Conservation (phyloP, 2,329 filamentous ascomycete genomes). For the Davidsoniella neocaledoniae region DNA sequence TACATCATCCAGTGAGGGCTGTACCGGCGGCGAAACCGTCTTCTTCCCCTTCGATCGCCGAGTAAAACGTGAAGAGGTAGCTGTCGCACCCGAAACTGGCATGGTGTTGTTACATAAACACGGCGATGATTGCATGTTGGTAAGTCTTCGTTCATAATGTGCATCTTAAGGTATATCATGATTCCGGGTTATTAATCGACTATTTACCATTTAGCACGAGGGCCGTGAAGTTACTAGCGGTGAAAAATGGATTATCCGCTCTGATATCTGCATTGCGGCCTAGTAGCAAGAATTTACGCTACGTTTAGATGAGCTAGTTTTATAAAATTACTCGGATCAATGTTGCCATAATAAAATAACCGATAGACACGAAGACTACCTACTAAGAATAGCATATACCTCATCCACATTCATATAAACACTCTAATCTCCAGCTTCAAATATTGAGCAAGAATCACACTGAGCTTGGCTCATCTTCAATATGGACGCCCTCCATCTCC, state of each 20-base stretch:
- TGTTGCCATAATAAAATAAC: no score
- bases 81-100: conserved; percentile 63
- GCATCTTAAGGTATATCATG: not conserved
- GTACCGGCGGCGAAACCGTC: conserved; percentile 73
- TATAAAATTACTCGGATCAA: no score
- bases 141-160: conserved; percentile 22
- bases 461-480: not conserved
- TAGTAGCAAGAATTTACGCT: no score
- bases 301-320: no score
- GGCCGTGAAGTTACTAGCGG: conserved; percentile 61
- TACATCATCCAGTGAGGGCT: conserved; percentile 57
- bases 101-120: conserved; percentile 78
- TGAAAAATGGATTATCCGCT: conserved; percentile 84
- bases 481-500: not conserved
- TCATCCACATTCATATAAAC: no score
- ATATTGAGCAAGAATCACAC: no score
- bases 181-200: conserved; percentile 10
- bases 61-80: conserved; percentile 44
- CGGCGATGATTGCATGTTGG: conserved; percentile 71
- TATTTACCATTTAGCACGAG: conserved; percentile 43
- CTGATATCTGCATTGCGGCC: conserved; percentile 50
- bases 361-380: no score
- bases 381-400: no score
- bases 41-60: conserved; percentile 62
- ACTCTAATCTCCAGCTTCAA: no score